Conservation (phyloP, 805 yeast genomes). For the Grigorovia jiainica region DNA sequence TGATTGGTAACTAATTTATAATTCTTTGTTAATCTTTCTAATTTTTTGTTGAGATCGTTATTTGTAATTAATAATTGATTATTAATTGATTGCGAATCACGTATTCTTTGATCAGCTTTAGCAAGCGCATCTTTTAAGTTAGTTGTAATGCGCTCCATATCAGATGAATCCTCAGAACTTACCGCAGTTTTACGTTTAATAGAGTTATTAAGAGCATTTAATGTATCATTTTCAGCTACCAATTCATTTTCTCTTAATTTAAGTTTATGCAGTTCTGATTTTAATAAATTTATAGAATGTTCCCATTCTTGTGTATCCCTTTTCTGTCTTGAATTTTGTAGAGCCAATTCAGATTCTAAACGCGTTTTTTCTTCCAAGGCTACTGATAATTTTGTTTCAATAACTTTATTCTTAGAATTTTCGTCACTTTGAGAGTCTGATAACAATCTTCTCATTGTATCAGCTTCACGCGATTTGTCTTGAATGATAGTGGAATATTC, state of each 20-base stretch:
- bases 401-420: slow-evolving; percentile 42
- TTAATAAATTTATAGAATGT: slow-evolving; percentile 34
- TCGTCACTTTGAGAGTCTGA: slow-evolving; percentile 58
- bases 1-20: slow-evolving; percentile 58
- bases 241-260: slow-evolving; percentile 31
- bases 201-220: slow-evolving; percentile 23
- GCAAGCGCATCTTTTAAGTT: slow-evolving; percentile 48
- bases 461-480: slow-evolving; percentile 72
- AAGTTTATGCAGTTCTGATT: slow-evolving; percentile 28
- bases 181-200: slow-evolving; percentile 22
- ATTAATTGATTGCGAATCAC: slow-evolving; percentile 48
- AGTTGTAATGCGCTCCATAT: slow-evolving; percentile 20
- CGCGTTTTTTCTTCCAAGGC: slow-evolving; percentile 52
- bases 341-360: slow-evolving; percentile 44
- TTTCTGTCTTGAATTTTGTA: slow-evolving; percentile 43
- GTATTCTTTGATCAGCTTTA: slow-evolving; percentile 39
- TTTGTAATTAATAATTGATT: slow-evolving; percentile 47
- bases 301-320: slow-evolving; percentile 59
- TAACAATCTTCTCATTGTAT: slow-evolving; percentile 59
- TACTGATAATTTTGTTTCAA: slow-evolving; percentile 41
- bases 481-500: slow-evolving; percentile 66
- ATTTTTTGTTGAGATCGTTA: slow-evolving; percentile 58
- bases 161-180: slow-evolving; percentile 24
- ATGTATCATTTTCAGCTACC: slow-evolving; percentile 23
- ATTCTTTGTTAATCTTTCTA: slow-evolving; percentile 60